A percentile compares a stretch with the other conserved stretches of the same genome.
Evolutionary conservation across 306 rosid genomes (phyloP).

Genomic region (Quercus bicolor): DNA sequence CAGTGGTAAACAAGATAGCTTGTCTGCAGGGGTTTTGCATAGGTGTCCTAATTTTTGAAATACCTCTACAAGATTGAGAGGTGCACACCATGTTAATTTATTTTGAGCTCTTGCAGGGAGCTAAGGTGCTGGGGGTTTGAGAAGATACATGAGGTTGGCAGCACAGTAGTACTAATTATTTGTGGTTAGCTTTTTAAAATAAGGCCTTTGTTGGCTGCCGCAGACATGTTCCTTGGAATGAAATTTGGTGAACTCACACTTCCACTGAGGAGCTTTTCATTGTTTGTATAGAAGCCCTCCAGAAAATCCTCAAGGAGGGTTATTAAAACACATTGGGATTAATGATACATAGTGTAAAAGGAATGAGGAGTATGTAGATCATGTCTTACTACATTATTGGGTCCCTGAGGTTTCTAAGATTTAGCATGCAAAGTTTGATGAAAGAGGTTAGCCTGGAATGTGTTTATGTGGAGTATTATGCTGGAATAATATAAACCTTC

Average conservation of each 20-base stretch:
- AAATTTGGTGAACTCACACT: background rate
- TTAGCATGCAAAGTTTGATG: background rate
- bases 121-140: background rate
- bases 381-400: background rate
- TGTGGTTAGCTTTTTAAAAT: background rate
- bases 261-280: background rate
- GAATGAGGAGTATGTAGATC: background rate
- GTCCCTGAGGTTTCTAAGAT: background rate
- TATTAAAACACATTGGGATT: background rate
- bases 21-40: background rate
- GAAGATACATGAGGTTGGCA: background rate
- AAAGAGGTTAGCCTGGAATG: background rate
- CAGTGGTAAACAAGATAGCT: background rate
- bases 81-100: background rate
- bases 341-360: background rate
- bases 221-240: background rate
- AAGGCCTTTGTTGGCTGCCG: background rate
- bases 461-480: background rate
- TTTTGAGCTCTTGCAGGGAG: background rate
- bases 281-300: background rate
- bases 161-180: background rate
- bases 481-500: background rate
- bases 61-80: background rate
- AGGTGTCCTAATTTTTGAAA: background rate
- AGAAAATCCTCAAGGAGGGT: background rate